phyloP scores from a whole-genome alignment of 1,139 yeast species.

The Zygoascus hellenicus region DNA sequence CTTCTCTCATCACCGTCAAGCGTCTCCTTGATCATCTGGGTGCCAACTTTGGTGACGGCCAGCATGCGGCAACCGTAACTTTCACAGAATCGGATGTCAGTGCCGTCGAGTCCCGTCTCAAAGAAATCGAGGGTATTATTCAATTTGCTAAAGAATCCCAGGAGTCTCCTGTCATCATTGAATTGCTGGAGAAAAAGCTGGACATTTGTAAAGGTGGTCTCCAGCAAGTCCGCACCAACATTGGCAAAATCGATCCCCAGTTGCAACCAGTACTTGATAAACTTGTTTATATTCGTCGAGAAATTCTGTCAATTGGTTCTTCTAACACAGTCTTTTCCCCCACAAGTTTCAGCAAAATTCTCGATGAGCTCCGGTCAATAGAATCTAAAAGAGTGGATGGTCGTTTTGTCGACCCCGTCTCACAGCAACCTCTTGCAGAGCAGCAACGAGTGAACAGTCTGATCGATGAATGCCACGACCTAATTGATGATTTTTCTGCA shows the following conservation, averaged over 20 bases:
- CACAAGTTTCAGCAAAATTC: constrained; percentile 33
- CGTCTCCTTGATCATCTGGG: constrained; percentile 73
- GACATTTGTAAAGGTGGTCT: constrained; percentile 26
- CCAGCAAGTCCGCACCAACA: constrained; percentile 24
- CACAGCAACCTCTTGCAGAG: constrained; percentile 35
- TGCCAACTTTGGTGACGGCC: constrained; percentile 10
- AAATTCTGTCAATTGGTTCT: constrained; percentile 46
- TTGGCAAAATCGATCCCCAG: constrained; percentile 32
- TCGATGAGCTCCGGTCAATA: constrained; percentile 38
- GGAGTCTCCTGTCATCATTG: constrained; percentile 30
- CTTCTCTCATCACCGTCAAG: constrained; percentile 78
- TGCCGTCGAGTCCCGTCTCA: constrained; percentile 66
- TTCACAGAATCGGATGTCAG: constrained; percentile 77
- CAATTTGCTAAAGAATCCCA: constrained; percentile 33
- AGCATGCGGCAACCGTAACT: constrained; percentile 53
- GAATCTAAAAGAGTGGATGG: constrained; percentile 43
- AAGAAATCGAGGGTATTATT: constrained; percentile 61
- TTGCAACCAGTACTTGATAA: constrained; percentile 32
- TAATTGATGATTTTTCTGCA: constrained; percentile 63
- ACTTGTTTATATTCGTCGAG: constrained; percentile 48
- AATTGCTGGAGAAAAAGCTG: constrained; percentile 28
- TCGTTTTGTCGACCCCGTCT: constrained; percentile 37
- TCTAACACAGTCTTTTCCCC: constrained; percentile 22
- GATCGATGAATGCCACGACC: constrained; percentile 73
- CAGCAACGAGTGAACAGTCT: constrained; percentile 47